phyloP scores from a whole-genome alignment of 768 basidiomycete species.

The Solioccasus polychromus region DNA sequence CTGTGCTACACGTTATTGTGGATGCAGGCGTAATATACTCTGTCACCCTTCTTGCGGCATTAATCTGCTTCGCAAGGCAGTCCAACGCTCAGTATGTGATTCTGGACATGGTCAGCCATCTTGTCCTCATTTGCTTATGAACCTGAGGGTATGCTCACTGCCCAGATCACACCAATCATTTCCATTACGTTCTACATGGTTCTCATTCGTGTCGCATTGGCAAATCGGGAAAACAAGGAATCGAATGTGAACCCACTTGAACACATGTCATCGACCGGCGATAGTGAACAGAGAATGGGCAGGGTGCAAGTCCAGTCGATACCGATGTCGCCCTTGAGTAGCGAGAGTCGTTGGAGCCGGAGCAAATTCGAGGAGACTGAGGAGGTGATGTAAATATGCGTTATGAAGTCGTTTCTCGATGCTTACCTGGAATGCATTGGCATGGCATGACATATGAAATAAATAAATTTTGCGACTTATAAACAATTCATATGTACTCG shows the following conservation, averaged over 20 bases:
- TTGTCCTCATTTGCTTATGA: neutral
- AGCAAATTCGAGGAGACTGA: too few species aligned
- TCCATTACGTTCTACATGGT: constrained; percentile 44
- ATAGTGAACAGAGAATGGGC: too few species aligned
- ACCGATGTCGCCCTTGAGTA: too few species aligned
- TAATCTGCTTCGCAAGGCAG: constrained; percentile 27
- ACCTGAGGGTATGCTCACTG: neutral
- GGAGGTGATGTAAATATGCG: too few species aligned
- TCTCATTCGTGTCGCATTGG: constrained; percentile 36
- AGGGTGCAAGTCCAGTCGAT: constrained; percentile 9
- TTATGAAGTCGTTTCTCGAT: too few species aligned
- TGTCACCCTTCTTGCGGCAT: constrained; percentile 30
- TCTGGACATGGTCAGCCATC: constrained; percentile 32
- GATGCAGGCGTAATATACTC: constrained; percentile 40
- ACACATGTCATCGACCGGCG: neutral
- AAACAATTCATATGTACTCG: too few species aligned
- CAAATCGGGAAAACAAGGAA: neutral
- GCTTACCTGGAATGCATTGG: too few species aligned
- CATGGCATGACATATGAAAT: too few species aligned
- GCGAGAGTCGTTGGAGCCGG: too few species aligned
- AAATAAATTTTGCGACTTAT: too few species aligned
- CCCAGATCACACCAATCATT: constrained; percentile 37
- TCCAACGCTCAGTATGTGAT: constrained; percentile 35
- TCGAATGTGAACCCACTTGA: neutral
- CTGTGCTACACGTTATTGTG: constrained; percentile 30